These are phyloP conservation scores for Hibiscus tridactylites DNA, from an alignment of 345 rosid genomes.

Conservation along the genomic window DNA sequence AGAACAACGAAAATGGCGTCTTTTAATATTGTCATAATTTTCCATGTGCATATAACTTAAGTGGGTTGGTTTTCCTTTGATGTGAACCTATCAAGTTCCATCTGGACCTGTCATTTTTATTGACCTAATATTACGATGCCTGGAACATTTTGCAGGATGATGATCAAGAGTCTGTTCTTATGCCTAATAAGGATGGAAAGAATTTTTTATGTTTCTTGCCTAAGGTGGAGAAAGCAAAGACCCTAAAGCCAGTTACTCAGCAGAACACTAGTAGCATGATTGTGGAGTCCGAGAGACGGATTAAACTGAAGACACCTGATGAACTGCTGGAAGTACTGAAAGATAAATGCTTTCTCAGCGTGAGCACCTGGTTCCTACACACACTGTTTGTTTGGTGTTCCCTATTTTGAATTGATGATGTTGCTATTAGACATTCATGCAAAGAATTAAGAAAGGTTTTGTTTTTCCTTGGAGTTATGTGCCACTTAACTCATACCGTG, in stretches of 20 bases:
- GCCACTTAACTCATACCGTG: background rate
- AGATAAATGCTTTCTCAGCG: slow-evolving; percentile 57
- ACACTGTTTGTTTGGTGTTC: background rate
- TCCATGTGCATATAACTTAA: background rate
- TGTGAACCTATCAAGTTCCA: background rate
- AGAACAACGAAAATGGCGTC: background rate
- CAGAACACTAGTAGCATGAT: slow-evolving; percentile 65
- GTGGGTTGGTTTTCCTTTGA: background rate
- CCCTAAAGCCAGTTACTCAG: slow-evolving; percentile 34
- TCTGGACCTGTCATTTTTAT: background rate
- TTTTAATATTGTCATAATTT: background rate
- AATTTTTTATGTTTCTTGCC: slow-evolving; percentile 70
- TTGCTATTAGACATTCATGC: background rate
- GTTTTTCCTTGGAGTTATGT: background rate
- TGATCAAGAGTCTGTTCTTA: slow-evolving; percentile 61
- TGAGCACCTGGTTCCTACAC: slow-evolving; percentile 20
- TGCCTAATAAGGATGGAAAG: slow-evolving; percentile 61
- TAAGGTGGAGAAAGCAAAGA: slow-evolving; percentile 56
- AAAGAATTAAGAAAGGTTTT: background rate
- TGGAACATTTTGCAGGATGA: slow-evolving; percentile 45
- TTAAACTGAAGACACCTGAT: slow-evolving; percentile 82
- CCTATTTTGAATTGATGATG: background rate
- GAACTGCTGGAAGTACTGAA: slow-evolving; percentile 67
- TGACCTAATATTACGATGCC: background rate
- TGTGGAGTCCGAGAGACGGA: slow-evolving; percentile 61